A percentile compares a stretch with the other conserved stretches of the same genome.
Evolutionary conservation across 176 grass and related monocot species (phyloP).

Genomic region (Hsuehochloa calcarea): DNA sequence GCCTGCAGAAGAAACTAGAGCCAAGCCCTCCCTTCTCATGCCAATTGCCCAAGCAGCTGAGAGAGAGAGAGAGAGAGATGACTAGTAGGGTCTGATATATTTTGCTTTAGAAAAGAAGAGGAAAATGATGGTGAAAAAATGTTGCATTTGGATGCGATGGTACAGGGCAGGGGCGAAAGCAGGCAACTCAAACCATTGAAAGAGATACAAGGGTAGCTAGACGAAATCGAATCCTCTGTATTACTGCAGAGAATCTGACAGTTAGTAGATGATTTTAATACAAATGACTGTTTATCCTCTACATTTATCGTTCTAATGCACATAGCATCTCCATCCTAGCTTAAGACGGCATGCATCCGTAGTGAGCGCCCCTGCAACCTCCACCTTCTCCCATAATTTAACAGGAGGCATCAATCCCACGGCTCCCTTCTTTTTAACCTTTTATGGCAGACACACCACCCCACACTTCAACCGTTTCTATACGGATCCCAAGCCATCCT

Average conservation of each 20-base stretch:
- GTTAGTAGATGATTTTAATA: too few species aligned
- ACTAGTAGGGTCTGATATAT: not conserved
- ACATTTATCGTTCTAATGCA: too few species aligned
- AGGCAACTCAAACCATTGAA: too few species aligned
- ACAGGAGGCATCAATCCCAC: slow-evolving; percentile 58
- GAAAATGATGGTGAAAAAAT: not conserved
- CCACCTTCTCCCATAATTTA: slow-evolving; percentile 47
- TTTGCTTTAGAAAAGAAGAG: not conserved
- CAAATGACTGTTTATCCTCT: too few species aligned
- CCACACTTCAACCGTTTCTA: slow-evolving; percentile 48
- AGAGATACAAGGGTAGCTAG: too few species aligned
- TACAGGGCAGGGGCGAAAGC: too few species aligned
- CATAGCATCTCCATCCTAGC: not conserved
- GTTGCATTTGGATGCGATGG: not conserved
- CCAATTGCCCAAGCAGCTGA: slow-evolving; percentile 47
- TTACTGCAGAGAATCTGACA: too few species aligned
- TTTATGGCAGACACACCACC: slow-evolving; percentile 43
- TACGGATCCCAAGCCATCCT: slow-evolving; percentile 40
- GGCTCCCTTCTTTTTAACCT: slow-evolving; percentile 36
- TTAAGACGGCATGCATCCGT: not conserved
- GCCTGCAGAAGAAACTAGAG: slow-evolving; percentile 41
- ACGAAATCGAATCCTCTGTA: too few species aligned
- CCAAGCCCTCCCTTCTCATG: slow-evolving; percentile 44
- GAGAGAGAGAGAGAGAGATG: not conserved
- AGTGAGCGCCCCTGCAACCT: not conserved